A percentile compares a stretch with the other conserved stretches of the same genome.
These are phyloP conservation scores for Pelargonium nanum DNA, from an alignment of 345 rosid species.

Conservation along the genomic window DNA sequence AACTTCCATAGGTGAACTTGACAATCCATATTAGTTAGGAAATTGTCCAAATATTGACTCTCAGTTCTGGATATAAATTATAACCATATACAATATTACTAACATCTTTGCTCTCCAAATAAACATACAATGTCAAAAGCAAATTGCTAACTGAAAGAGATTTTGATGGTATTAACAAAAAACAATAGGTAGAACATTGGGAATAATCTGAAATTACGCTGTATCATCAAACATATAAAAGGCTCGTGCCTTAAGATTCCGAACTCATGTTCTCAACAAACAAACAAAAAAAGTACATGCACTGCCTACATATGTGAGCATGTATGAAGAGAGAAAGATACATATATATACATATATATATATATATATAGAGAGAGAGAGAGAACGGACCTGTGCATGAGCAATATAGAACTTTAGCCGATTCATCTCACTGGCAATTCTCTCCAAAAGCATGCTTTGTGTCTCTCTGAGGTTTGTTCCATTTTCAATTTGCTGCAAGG, in stretches of 20 bases:
- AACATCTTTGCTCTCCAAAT: neutral
- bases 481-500: conserved; percentile 43
- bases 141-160: neutral
- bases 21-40: neutral
- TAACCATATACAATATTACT: neutral
- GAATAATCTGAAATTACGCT: neutral
- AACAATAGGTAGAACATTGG: neutral
- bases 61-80: neutral
- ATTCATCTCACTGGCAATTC: conserved; percentile 98
- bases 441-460: conserved; percentile 92
- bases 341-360: neutral
- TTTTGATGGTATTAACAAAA: neutral
- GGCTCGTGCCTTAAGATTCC: neutral
- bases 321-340: too few relatives aligned
- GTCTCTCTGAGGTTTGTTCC: conserved; percentile 82
- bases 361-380: neutral
- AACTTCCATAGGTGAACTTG: neutral
- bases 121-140: neutral
- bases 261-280: neutral
- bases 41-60: neutral
- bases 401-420: conserved; percentile 84
- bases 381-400: conserved; percentile 79
- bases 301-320: neutral
- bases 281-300: neutral
- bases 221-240: neutral